Conservation (phyloP, 768 basidiomycete species). For the Xerocomus spinulosus region DNA sequence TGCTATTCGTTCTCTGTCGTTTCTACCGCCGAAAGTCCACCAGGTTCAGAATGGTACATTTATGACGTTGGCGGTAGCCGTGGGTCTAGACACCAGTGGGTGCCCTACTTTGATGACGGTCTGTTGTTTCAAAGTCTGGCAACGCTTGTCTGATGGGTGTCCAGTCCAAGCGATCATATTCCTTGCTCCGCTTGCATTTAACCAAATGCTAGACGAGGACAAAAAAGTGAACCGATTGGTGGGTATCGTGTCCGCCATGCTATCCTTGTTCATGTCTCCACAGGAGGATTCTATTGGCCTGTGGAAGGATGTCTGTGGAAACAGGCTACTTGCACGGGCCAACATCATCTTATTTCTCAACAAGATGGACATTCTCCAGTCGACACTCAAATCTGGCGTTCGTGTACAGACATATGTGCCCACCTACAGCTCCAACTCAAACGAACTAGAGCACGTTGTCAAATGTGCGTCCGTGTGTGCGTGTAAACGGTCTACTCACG, state of each 20-base stretch:
- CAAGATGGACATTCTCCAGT: slow-evolving; percentile 62
- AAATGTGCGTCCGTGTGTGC: slow-evolving; percentile 44
- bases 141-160: not conserved
- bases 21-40: slow-evolving; percentile 4
- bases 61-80: slow-evolving; percentile 68
- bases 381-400: slow-evolving; percentile 53
- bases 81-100: slow-evolving; percentile 62
- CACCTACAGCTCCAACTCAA: slow-evolving; percentile 54
- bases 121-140: not conserved
- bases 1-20: not conserved
- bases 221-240: slow-evolving; percentile 60
- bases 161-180: slow-evolving; percentile 76
- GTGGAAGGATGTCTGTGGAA: slow-evolving; percentile 68
- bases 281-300: slow-evolving; percentile 72
- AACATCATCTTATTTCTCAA: slow-evolving; percentile 76
- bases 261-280: not conserved
- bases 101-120: slow-evolving; percentile 75
- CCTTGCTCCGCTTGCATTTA: slow-evolving; percentile 73
- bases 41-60: slow-evolving; percentile 58
- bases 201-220: slow-evolving; percentile 70
- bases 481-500: not conserved
- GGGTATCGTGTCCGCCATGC: slow-evolving; percentile 6
- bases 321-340: slow-evolving; percentile 53
- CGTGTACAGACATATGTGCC: slow-evolving; percentile 57
- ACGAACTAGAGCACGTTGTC: slow-evolving; percentile 55